A percentile compares a stretch with the other conserved stretches of the same genome.
Evolutionary conservation across 2,329 filamentous ascomycete species (phyloP).

Genomic region (Lasiodiplodia citricola): DNA sequence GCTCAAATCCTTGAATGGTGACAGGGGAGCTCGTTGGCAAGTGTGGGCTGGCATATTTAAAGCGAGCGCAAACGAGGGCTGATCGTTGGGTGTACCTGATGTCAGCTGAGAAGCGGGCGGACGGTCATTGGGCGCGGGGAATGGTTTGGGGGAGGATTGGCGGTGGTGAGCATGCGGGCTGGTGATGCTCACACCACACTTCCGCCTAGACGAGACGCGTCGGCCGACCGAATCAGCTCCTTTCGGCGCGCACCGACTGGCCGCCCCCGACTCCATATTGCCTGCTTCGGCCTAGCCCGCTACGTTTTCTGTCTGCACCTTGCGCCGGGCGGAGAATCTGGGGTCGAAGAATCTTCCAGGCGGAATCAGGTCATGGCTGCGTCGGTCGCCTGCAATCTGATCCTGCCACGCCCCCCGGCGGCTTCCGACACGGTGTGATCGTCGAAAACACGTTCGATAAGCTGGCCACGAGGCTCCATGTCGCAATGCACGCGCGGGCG

Average conservation of each 20-base stretch:
- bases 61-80: background rate
- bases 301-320: background rate
- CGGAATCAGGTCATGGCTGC: background rate
- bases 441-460: slow-evolving; percentile 6
- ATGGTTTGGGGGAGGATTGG: background rate
- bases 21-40: background rate
- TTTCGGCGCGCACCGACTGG: slow-evolving; percentile 17
- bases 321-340: background rate
- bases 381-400: background rate
- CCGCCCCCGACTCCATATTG: background rate
- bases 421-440: slow-evolving; percentile 2
- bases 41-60: slow-evolving; percentile 15
- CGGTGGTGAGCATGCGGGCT: slow-evolving; percentile 1
- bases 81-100: background rate
- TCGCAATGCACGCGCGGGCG: background rate
- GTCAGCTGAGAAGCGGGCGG: slow-evolving; percentile 1
- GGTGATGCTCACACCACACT: slow-evolving; percentile 21
- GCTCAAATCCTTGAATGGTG: slow-evolving; percentile 8
- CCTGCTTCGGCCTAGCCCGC: background rate
- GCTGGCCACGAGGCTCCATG: background rate
- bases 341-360: background rate
- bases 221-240: slow-evolving; percentile 18
- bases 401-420: background rate
- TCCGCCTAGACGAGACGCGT: background rate
- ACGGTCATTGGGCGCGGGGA: background rate